Percentiles rank a stretch among this genome's conserved stretches.
Evolutionary conservation across 2,329 filamentous ascomycete genomes (phyloP).

Genomic region (Microascus cirrosus): DNA sequence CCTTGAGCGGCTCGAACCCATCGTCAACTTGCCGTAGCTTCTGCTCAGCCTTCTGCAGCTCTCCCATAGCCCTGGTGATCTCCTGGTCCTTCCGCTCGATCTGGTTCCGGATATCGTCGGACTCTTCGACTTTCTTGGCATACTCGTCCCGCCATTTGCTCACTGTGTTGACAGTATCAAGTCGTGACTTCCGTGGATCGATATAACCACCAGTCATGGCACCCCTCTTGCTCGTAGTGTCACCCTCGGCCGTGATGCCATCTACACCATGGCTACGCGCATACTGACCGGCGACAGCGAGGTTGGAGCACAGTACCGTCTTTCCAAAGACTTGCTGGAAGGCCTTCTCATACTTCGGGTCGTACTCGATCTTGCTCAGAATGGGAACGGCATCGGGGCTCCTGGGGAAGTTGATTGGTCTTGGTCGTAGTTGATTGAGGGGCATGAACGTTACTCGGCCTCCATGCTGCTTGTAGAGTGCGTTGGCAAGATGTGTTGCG

Average conservation of each 20-base stretch:
- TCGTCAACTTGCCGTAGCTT: constrained; percentile 66
- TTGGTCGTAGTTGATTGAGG: constrained; percentile 66
- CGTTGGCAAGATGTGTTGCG: constrained; percentile 69
- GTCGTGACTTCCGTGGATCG: constrained; percentile 71
- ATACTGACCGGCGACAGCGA: constrained; percentile 81
- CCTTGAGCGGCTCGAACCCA: constrained; percentile 68
- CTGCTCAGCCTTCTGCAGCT: constrained; percentile 74
- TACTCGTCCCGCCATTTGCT: constrained; percentile 65
- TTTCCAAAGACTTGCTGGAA: constrained; percentile 94
- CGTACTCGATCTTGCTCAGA: constrained; percentile 73
- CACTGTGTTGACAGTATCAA: constrained; percentile 72
- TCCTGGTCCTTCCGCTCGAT: constrained; percentile 77
- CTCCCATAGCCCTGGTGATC: constrained; percentile 76
- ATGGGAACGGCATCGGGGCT: constrained; percentile 82
- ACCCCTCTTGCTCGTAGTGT: constrained; percentile 89
- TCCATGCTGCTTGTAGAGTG: constrained; percentile 65
- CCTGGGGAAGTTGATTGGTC: constrained; percentile 65
- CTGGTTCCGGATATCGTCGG: constrained; percentile 54
- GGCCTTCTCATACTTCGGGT: constrained; percentile 66
- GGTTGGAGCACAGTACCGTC: constrained; percentile 84
- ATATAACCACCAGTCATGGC: constrained; percentile 92
- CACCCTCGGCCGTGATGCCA: constrained; percentile 88
- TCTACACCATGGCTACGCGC: constrained; percentile 84
- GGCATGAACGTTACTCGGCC: constrained; percentile 94
- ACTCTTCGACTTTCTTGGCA: constrained; percentile 54